Conservation (phyloP, 129 eudicot species). For the Pittosporum tobira region DNA sequence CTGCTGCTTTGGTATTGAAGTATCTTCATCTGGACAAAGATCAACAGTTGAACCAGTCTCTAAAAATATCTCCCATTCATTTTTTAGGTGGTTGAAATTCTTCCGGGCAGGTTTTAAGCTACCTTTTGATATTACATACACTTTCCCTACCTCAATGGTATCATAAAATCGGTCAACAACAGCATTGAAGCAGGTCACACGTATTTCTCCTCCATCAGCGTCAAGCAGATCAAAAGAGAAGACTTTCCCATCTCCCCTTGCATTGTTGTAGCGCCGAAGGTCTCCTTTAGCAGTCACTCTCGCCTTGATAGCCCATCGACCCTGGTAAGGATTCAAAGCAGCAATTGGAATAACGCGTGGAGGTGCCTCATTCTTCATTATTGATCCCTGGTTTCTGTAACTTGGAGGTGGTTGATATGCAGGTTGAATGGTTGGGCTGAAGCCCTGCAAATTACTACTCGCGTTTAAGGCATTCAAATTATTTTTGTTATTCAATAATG, state of each 20-base stretch:
- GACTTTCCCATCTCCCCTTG: slow-evolving; percentile 91
- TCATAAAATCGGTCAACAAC: slow-evolving; percentile 85
- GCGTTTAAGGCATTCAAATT: slow-evolving; percentile 19
- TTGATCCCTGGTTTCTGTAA: slow-evolving; percentile 79
- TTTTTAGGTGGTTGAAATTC: slow-evolving; percentile 81
- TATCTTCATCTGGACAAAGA: slow-evolving; percentile 85
- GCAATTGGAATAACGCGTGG: slow-evolving; percentile 84
- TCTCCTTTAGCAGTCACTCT: slow-evolving; percentile 97
- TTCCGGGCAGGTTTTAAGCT: slow-evolving; percentile 88
- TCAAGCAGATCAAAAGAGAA: slow-evolving; percentile 96
- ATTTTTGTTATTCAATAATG: slow-evolving; percentile 16
- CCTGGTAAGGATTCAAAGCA: slow-evolving; percentile 96
- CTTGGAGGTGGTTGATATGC: slow-evolving; percentile 92
- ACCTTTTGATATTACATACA: slow-evolving; percentile 86
- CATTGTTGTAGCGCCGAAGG: slow-evolving; percentile 81
- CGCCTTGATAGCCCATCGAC: slow-evolving; percentile 98
- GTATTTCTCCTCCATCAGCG: slow-evolving; percentile 91
- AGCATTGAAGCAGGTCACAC: slow-evolving; percentile 90
- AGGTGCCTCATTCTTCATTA: slow-evolving; percentile 95
- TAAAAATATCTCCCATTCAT: slow-evolving; percentile 87
- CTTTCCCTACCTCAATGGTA: slow-evolving; percentile 66
- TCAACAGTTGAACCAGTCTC: slow-evolving; percentile 75
- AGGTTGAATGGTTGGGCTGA: slow-evolving; percentile 82
- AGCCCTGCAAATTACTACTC: slow-evolving; percentile 32
- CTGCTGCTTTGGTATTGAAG: slow-evolving; percentile 82